phyloP scores from a whole-genome alignment of 1,284 basidiomycete species.

The Moesziomyces parantarcticus region DNA sequence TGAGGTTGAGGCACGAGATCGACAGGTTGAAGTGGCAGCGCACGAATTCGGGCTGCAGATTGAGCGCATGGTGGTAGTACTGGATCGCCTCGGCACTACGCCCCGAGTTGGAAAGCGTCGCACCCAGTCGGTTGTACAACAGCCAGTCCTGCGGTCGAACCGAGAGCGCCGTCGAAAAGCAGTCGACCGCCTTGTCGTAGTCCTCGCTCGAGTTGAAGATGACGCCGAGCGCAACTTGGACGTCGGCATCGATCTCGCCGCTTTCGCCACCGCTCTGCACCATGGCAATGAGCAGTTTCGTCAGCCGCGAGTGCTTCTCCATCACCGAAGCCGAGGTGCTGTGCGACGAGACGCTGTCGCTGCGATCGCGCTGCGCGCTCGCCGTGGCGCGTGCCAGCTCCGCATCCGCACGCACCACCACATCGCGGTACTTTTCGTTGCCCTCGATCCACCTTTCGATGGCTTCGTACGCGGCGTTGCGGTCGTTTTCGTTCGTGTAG shows the following conservation, averaged over 20 bases:
- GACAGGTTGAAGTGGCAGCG: slow-evolving; percentile 70
- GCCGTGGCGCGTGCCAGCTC: slow-evolving; percentile 4
- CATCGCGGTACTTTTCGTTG: slow-evolving; percentile 70
- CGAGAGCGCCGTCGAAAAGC: slow-evolving; percentile 87
- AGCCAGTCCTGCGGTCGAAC: slow-evolving; percentile 93
- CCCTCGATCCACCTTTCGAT: slow-evolving; percentile 80
- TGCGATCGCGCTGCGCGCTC: slow-evolving; percentile 16
- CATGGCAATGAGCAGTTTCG: slow-evolving; percentile 68
- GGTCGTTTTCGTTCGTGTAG: slow-evolving; percentile 89
- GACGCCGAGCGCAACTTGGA: slow-evolving; percentile 93
- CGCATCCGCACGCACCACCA: slow-evolving; percentile 54
- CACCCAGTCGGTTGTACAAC: slow-evolving; percentile 93
- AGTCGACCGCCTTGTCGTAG: slow-evolving; percentile 90
- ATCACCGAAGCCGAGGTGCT: slow-evolving; percentile 19
- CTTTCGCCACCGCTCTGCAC: slow-evolving; percentile 54
- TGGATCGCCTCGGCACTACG: slow-evolving; percentile 82
- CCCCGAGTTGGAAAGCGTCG: slow-evolving; percentile 90
- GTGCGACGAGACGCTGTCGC: slow-evolving; percentile 33
- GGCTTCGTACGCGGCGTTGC: slow-evolving; percentile 77
- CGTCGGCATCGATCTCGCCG: slow-evolving; percentile 77
- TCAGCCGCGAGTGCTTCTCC: slow-evolving; percentile 64
- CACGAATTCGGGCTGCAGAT: slow-evolving; percentile 91
- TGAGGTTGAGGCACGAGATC: slow-evolving; percentile 64
- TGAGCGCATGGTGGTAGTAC: slow-evolving; percentile 89
- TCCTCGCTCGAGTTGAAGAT: slow-evolving; percentile 90